A percentile compares a stretch with the other conserved stretches of the same genome.
phyloP scores from a whole-genome alignment of 345 rosid genomes.

The Gossypium australe region DNA sequence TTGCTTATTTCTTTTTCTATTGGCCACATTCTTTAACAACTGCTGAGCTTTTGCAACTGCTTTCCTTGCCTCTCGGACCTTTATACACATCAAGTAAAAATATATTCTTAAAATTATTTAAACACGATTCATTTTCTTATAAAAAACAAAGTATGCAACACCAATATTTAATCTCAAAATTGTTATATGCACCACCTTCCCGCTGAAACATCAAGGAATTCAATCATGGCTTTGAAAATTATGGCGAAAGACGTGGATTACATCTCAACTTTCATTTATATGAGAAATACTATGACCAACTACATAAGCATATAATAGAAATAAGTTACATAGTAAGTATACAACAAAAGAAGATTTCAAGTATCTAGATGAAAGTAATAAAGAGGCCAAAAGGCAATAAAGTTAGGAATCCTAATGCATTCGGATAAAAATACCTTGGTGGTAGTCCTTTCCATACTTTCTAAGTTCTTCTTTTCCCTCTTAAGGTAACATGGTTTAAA shows the following conservation, averaged over 20 bases:
- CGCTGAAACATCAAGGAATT: not conserved
- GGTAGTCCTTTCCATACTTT: conserved; percentile 60
- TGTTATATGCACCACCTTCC: not conserved
- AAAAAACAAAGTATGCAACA: not conserved
- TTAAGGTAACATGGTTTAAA: conserved; percentile 65
- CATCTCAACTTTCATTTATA: not conserved
- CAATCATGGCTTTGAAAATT: not conserved
- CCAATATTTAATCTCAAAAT: not conserved
- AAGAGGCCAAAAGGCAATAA: not conserved
- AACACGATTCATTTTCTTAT: not conserved
- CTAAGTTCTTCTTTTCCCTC: conserved; percentile 64
- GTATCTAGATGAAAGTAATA: not conserved
- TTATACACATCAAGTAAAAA: conserved; percentile 8
- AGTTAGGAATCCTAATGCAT: not conserved
- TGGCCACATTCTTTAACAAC: conserved; percentile 69
- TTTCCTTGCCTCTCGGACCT: conserved; percentile 73
- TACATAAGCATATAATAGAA: not conserved
- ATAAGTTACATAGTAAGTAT: not conserved
- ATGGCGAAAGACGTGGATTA: not conserved
- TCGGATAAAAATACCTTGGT: conserved; percentile 51
- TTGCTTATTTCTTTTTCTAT: conserved; percentile 71
- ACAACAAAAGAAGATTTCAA: not conserved
- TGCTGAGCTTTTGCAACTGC: conserved; percentile 82
- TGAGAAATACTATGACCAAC: not conserved
- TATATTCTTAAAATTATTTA: not conserved